Conservation (phyloP, 2,329 filamentous ascomycete genomes). For the Talaromyces sp. region DNA sequence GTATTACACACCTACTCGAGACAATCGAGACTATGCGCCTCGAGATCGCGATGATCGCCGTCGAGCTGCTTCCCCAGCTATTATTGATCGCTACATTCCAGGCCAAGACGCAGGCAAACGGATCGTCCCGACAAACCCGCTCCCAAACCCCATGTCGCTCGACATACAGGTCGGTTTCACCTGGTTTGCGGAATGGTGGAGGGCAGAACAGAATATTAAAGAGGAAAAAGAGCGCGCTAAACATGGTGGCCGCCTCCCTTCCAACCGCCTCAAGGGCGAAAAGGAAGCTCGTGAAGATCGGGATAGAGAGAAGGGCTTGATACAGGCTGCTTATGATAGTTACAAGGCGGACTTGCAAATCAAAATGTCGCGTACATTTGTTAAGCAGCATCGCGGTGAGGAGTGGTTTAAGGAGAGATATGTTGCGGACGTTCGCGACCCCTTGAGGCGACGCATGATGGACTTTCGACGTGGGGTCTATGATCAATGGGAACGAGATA, state of each 20-base stretch:
- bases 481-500: slow-evolving; percentile 80
- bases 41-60: slow-evolving; percentile 55
- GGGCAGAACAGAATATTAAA: slow-evolving; percentile 57
- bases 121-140: slow-evolving; percentile 50
- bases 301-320: slow-evolving; percentile 58
- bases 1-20: slow-evolving; percentile 45
- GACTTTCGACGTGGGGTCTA: slow-evolving; percentile 75
- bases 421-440: slow-evolving; percentile 71
- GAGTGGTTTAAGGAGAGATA: slow-evolving; percentile 99
- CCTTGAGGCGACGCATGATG: slow-evolving; percentile 68
- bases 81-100: slow-evolving; percentile 62
- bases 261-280: slow-evolving; percentile 56
- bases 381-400: slow-evolving; percentile 85
- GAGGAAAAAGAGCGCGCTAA: slow-evolving; percentile 59
- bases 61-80: slow-evolving; percentile 53
- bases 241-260: slow-evolving; percentile 52
- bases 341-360: slow-evolving; percentile 63
- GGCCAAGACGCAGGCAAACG: slow-evolving; percentile 54
- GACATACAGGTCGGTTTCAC: slow-evolving; percentile 64
- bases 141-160: slow-evolving; percentile 57
- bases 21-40: slow-evolving; percentile 32
- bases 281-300: slow-evolving; percentile 58
- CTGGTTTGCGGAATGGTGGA: slow-evolving; percentile 65
- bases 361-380: slow-evolving; percentile 81
- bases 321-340: slow-evolving; percentile 59